Evolutionary conservation across 2,329 filamentous ascomycete species (phyloP), one percentile per base, ranked within the genome.

Genomic region (Achaetomium macrosporum): DNA sequence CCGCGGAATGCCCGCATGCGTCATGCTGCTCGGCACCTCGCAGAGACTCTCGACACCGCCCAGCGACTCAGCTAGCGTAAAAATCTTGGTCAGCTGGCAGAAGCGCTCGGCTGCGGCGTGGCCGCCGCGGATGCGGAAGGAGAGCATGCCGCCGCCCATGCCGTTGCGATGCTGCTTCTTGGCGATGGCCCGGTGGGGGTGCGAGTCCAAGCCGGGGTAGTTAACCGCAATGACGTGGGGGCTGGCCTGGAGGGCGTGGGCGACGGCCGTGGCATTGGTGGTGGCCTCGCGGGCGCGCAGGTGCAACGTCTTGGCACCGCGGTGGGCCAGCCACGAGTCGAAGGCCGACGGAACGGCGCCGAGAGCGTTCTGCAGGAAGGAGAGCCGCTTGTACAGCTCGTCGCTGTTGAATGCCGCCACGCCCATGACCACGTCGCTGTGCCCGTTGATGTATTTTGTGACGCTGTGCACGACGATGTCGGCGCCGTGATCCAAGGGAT

Each of bases 381-480:
- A 77, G 19, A 99, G 81, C 40, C 88, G 84, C 58, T 85, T 76
- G 67, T 84, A 84, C 61, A 99, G 78, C 16, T 83, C 79, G 52
- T 90, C 83, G 30, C 86, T 88, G 79, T 96, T 97, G 81, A 95
- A 95, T 47, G 93, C 93, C 43, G 90, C 92, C 30, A 93, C 87
- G 60, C 93, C 93, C 93, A 99, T 99, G 64, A 97, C 85, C 9
- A 99, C 93, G 69, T 99, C 93, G 68, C 84, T 81, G 76, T 99
- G 93, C 47, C 93, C 93, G 70, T 97, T 97, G 76, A 99, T 97
- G 75, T 97, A 99, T 75, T 99, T 99, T 42, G 93, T 99, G 51
- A 99, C 93, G 51, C 85, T 91, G 78, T 97, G 92, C 41, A 97
- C 87, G 61, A 97, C 92, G 59, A 97, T 91, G 71, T 99, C 93